Evolutionary conservation across 345 rosid genomes (phyloP).

Genomic region (Gossypium thurberi): DNA sequence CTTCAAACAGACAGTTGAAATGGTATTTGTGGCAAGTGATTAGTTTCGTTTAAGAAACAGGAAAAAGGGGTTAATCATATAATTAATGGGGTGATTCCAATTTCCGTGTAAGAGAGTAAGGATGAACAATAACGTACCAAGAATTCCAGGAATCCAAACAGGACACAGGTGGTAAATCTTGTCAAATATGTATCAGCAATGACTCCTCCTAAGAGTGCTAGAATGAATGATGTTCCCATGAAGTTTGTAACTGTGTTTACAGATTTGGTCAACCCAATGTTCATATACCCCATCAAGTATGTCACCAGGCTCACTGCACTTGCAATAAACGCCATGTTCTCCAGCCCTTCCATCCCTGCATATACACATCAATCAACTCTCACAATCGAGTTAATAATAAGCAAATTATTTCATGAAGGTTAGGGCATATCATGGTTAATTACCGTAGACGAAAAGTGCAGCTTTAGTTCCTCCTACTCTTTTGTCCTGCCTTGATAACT

Average conservation of each 20-base stretch:
- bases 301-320: slow-evolving; percentile 45
- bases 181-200: slow-evolving; percentile 54
- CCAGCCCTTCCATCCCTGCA: slow-evolving; percentile 48
- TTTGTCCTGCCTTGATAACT: neutral
- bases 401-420: neutral
- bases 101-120: neutral
- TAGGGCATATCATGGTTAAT: neutral
- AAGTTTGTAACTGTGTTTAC: slow-evolving; percentile 57
- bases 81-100: neutral
- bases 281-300: slow-evolving; percentile 51
- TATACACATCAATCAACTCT: neutral
- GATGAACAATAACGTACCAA: slow-evolving; percentile 28
- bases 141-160: slow-evolving; percentile 44
- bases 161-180: slow-evolving; percentile 47
- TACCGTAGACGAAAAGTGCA: slow-evolving; percentile 50
- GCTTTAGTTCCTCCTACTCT: slow-evolving; percentile 44
- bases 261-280: slow-evolving; percentile 53
- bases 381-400: neutral
- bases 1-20: no score
- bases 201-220: slow-evolving; percentile 56
- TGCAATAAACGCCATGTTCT: slow-evolving; percentile 52
- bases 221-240: slow-evolving; percentile 45
- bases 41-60: neutral
- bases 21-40: no score
- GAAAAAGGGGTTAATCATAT: neutral